These are phyloP conservation scores for Fomitiporia mediterranea DNA, from an alignment of 1,284 basidiomycete species.

Conservation along the genomic window DNA sequence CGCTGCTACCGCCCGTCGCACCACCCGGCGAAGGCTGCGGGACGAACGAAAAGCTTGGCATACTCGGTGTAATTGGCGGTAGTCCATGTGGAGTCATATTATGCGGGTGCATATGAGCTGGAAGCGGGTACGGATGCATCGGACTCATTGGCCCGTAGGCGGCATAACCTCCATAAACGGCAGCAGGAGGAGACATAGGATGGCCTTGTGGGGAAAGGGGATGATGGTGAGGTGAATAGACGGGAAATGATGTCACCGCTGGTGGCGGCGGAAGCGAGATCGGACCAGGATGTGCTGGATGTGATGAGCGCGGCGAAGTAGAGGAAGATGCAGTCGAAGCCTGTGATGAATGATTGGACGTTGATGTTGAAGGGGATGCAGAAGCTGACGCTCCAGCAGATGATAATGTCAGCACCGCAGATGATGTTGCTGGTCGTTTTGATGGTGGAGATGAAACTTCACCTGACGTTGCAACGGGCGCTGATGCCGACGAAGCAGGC, in stretches of 20 bases:
- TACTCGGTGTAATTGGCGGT: slow-evolving; percentile 73
- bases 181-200: slow-evolving; percentile 6
- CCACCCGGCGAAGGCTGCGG: slow-evolving; percentile 36
- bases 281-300: slow-evolving; percentile 63
- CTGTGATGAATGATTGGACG: neutral
- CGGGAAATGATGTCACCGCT: slow-evolving; percentile 38
- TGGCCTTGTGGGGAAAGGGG: slow-evolving; percentile 13
- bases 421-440: neutral
- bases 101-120: neutral
- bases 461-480: neutral
- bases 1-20: slow-evolving; percentile 12
- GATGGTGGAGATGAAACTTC: neutral
- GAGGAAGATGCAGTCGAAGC: slow-evolving; percentile 6
- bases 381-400: neutral
- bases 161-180: neutral
- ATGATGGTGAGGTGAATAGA: slow-evolving; percentile 19
- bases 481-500: slow-evolving; percentile 2
- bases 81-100: slow-evolving; percentile 62
- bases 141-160: slow-evolving; percentile 14
- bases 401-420: neutral
- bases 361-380: neutral
- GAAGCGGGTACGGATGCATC: slow-evolving; percentile 1
- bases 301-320: slow-evolving; percentile 26
- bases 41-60: slow-evolving; percentile 72
- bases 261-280: slow-evolving; percentile 62